phyloP scores from a whole-genome alignment of 331 rosid genomes.

The Malus hybrid region DNA sequence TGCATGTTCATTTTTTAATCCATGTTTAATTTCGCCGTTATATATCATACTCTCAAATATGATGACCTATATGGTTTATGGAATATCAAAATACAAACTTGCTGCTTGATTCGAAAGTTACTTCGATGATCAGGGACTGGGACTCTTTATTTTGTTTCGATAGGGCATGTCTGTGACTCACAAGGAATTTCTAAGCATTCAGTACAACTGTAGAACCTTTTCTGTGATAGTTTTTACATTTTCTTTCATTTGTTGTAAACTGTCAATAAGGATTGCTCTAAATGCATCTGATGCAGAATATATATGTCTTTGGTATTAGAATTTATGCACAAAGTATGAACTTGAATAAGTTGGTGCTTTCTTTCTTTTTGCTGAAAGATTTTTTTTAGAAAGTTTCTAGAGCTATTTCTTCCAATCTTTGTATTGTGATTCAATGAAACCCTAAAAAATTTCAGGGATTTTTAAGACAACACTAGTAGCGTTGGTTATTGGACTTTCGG shows the following conservation, averaged over 20 bases:
- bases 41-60: not conserved
- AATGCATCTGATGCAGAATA: not conserved
- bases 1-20: too few relatives aligned
- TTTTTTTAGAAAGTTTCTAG: too few relatives aligned
- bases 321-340: not conserved
- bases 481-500: conserved; percentile 49
- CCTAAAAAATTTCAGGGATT: conserved; percentile 17
- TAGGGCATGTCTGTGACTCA: not conserved
- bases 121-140: not conserved
- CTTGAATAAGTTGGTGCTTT: not conserved
- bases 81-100: not conserved
- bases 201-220: not conserved
- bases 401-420: not conserved
- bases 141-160: too few relatives aligned
- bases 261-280: not conserved
- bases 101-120: not conserved
- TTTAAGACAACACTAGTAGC: conserved; percentile 17
- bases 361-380: not conserved
- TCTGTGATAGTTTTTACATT: too few relatives aligned
- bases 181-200: not conserved
- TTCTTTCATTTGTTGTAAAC: too few relatives aligned
- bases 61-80: not conserved
- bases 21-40: not conserved
- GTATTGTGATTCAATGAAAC: conserved; percentile 1
- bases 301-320: not conserved